These are phyloP conservation scores for Cadophora sp. DNA, from an alignment of 2,329 filamentous ascomycete species.

Conservation along the genomic window DNA sequence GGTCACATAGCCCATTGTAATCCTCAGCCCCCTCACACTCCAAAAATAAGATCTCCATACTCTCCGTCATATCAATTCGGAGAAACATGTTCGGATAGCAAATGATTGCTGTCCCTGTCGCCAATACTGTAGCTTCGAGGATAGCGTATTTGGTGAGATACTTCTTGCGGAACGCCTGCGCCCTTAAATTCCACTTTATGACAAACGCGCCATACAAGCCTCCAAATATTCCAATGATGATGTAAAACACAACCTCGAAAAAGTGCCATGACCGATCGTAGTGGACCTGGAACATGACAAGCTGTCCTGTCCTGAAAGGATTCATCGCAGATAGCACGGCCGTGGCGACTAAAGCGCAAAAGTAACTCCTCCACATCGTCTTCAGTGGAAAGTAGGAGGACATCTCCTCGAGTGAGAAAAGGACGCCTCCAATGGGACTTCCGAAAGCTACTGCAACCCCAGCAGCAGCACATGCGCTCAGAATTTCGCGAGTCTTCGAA, in stretches of 20 bases:
- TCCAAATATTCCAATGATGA: slow-evolving; percentile 89
- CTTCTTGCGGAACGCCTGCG: slow-evolving; percentile 91
- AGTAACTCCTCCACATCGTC: slow-evolving; percentile 97
- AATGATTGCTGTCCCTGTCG: slow-evolving; percentile 84
- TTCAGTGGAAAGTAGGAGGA: slow-evolving; percentile 95
- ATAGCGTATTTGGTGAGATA: slow-evolving; percentile 86
- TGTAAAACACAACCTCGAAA: slow-evolving; percentile 92
- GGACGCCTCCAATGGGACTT: slow-evolving; percentile 93
- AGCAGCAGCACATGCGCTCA: slow-evolving; percentile 92
- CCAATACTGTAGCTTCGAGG: slow-evolving; percentile 84
- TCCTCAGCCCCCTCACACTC: slow-evolving; percentile 91
- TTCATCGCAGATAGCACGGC: slow-evolving; percentile 95
- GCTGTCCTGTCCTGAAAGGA: slow-evolving; percentile 92
- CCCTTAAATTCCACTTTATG: slow-evolving; percentile 95
- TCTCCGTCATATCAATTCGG: slow-evolving; percentile 98
- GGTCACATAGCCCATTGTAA: slow-evolving; percentile 88
- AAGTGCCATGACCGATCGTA: slow-evolving; percentile 99
- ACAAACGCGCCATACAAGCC: slow-evolving; percentile 95
- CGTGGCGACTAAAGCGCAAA: slow-evolving; percentile 94
- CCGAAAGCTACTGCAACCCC: slow-evolving; percentile 97
- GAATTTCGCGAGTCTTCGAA: slow-evolving; percentile 91
- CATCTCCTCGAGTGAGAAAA: slow-evolving; percentile 98
- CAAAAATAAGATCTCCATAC: slow-evolving; percentile 96
- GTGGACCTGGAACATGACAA: slow-evolving; percentile 98
- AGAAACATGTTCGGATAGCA: slow-evolving; percentile 97